Percentiles rank a stretch among this genome's conserved stretches.
Conservation (phyloP, 2,329 filamentous ascomycete species). For the Cucurbitaria berberidis region DNA sequence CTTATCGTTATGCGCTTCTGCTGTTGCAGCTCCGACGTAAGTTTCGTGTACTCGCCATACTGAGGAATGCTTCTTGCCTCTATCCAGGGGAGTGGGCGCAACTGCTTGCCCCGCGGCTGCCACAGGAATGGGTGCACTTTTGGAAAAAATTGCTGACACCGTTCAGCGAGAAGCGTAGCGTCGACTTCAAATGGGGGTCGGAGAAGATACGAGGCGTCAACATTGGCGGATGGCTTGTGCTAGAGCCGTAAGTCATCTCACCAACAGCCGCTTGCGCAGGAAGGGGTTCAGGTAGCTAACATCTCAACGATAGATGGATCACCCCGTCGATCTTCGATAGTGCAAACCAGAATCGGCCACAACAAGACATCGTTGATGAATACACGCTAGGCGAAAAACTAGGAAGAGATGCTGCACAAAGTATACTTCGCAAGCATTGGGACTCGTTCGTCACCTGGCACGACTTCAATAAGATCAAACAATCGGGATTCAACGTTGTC, state of each 20-base stretch:
- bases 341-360: constrained; percentile 28
- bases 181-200: constrained; percentile 56
- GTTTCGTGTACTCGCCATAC: constrained; percentile 12
- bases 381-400: constrained; percentile 59
- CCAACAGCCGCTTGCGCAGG: neutral
- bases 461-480: constrained; percentile 64
- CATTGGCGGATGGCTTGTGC: constrained; percentile 58
- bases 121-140: neutral
- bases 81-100: neutral
- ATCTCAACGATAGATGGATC: constrained; percentile 54
- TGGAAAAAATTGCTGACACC: constrained; percentile 16
- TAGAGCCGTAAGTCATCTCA: constrained; percentile 49
- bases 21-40: constrained; percentile 41
- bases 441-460: constrained; percentile 56
- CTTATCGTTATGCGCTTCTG: constrained; percentile 30
- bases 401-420: constrained; percentile 53
- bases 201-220: constrained; percentile 60
- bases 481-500: constrained; percentile 64
- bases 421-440: constrained; percentile 58
- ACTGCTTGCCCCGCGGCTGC: neutral
- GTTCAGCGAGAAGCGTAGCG: constrained; percentile 40
- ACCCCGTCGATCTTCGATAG: constrained; percentile 62
- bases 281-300: neutral
- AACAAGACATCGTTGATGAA: constrained; percentile 55
- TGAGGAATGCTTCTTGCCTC: constrained; percentile 5